phyloP scores from a whole-genome alignment of 305 asterid species.

The Fraxinus latifolia region DNA sequence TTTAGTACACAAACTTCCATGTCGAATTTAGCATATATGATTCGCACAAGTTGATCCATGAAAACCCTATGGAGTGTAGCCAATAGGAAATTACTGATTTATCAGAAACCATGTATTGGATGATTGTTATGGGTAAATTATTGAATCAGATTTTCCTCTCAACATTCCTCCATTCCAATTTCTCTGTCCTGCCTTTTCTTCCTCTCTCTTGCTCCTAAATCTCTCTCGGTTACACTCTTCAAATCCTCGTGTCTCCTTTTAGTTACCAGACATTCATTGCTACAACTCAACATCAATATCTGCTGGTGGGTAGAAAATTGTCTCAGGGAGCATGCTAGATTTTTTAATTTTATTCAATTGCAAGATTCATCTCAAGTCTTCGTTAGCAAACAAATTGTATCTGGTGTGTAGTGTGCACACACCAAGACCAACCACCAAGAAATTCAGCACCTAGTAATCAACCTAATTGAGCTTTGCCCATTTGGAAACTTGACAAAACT shows the following conservation, averaged over 20 bases:
- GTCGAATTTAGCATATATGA: neutral
- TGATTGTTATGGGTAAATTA: neutral
- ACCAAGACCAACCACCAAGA: neutral
- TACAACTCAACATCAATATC: neutral
- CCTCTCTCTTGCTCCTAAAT: neutral
- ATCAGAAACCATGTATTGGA: neutral
- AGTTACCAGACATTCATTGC: neutral
- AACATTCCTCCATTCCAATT: neutral
- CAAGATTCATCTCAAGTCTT: neutral
- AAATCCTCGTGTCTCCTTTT: neutral
- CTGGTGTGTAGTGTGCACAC: neutral
- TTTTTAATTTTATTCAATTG: neutral
- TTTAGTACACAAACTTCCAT: neutral
- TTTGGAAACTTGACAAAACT: neutral
- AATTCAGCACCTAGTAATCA: neutral
- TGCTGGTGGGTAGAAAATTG: neutral
- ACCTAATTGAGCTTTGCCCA: neutral
- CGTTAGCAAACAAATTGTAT: neutral
- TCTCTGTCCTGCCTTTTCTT: neutral
- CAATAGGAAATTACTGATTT: neutral
- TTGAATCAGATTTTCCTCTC: neutral
- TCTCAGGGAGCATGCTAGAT: neutral
- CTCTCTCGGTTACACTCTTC: neutral
- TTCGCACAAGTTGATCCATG: neutral
- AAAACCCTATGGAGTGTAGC: neutral